phyloP scores from a whole-genome alignment of 148 eudicot species.

The Rhododendron griersonianum region DNA sequence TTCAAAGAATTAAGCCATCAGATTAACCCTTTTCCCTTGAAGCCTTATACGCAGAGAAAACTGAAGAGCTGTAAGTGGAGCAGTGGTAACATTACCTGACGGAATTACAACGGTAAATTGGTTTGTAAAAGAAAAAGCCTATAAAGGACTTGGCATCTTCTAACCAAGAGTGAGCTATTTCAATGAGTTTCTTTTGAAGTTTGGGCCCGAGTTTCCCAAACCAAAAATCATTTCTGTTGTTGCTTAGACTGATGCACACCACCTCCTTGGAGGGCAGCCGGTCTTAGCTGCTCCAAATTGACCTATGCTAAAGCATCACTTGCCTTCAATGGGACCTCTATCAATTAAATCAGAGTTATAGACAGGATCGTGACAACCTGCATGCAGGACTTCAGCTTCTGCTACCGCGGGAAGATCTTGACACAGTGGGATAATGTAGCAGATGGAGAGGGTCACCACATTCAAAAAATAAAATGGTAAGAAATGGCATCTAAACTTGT shows the following conservation, averaged over 20 bases:
- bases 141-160: neutral
- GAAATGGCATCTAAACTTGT: neutral
- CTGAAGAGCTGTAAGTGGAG: neutral
- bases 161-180: neutral
- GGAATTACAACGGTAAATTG: neutral
- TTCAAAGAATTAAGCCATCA: neutral
- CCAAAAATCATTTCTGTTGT: neutral
- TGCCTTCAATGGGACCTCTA: neutral
- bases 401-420: neutral
- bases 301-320: neutral
- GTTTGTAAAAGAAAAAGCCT: neutral
- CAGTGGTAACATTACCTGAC: neutral
- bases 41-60: neutral
- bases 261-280: neutral
- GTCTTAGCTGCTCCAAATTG: neutral
- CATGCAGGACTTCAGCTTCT: constrained; percentile 1
- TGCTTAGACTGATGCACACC: neutral
- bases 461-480: neutral
- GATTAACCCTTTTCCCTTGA: neutral
- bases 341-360: neutral
- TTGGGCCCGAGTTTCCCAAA: neutral
- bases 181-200: neutral
- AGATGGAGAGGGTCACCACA: neutral
- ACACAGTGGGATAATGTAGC: neutral
- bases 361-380: neutral